Conservation (phyloP, 163 green algal genomes). For the Chloromonas sp. region DNA sequence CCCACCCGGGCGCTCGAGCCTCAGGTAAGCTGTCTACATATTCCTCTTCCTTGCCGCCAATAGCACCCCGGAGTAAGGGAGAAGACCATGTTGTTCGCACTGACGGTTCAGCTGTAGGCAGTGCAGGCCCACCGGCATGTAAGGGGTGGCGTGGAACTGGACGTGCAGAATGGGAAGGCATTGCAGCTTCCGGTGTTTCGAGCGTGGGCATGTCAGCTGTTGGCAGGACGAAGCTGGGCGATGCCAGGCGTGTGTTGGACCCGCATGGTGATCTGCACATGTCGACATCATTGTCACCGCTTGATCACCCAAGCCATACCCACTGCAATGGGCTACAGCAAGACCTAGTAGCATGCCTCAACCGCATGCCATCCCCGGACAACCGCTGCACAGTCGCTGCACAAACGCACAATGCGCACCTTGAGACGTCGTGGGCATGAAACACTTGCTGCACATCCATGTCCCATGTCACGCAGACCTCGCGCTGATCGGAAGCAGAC, state of each 20-base stretch:
- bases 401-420: neutral
- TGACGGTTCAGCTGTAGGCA: neutral
- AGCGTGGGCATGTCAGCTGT: neutral
- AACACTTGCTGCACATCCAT: neutral
- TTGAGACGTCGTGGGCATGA: neutral
- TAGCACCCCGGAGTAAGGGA: neutral
- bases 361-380: neutral
- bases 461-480: neutral
- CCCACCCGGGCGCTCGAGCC: too few relatives aligned
- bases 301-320: neutral
- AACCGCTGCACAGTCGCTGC: neutral
- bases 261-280: neutral
- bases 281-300: neutral
- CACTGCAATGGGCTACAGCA: neutral
- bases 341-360: neutral
- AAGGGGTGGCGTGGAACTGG: neutral
- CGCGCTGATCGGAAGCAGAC: too few relatives aligned
- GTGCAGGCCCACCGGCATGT: neutral
- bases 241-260: neutral
- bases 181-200: neutral
- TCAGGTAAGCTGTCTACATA: too few relatives aligned
- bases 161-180: neutral
- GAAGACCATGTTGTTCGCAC: too few relatives aligned
- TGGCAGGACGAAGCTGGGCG: neutral
- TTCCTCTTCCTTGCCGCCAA: neutral